Base-by-base conservation (phyloP, 495 filamentous ascomycete species). In the Haplographium delicatum region DNA sequence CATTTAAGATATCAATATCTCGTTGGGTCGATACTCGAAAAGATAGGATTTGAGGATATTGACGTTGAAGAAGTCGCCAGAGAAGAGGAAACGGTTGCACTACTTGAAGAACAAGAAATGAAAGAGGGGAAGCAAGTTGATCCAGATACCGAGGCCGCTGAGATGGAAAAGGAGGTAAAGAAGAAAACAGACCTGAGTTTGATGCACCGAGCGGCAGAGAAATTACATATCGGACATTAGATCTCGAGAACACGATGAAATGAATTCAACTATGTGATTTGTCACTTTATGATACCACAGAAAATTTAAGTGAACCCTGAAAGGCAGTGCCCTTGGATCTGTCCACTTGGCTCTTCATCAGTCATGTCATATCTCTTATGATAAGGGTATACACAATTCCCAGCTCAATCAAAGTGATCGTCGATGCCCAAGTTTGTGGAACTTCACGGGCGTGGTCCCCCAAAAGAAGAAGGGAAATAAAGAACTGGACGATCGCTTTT, bases 21-120 rank as follows among this genome's bases (percentile, higher is more conserved):
- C 22, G 63, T 75, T 24, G 78, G 79, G 22, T 68, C 61, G 35
- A 73, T 82, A 50, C 58, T 84, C 45, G 68, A 69, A 50, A 70
- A 70, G 54, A 66, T 81, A 45, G 71, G 72, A 28, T 81, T 78
- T 66, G 78, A 77, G 45, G 77, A 84, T 52, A 60, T 80, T 33
- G 68, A 76, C 50, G 56, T 54, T 30, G 62, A 46, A 4, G 65
- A 74, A 38, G 69, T 79, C 13, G 62, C 55, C 27, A 66, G 61
- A 43, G 68, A 77, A 11, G 63, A 69, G 43, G 50, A 51, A 23
- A 60, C 55, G 9, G 43, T 71, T 16, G 62, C 66, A 28, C 53
- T 68, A 40, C 62, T 74, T 37, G 71, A 76, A 31, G 56, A 67
- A 47, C 62, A 70, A 43, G 57, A 56, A 24, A 56, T 50, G 34